Evolutionary conservation across 768 basidiomycete species (phyloP).

Genomic region (Collybia mongolica): DNA sequence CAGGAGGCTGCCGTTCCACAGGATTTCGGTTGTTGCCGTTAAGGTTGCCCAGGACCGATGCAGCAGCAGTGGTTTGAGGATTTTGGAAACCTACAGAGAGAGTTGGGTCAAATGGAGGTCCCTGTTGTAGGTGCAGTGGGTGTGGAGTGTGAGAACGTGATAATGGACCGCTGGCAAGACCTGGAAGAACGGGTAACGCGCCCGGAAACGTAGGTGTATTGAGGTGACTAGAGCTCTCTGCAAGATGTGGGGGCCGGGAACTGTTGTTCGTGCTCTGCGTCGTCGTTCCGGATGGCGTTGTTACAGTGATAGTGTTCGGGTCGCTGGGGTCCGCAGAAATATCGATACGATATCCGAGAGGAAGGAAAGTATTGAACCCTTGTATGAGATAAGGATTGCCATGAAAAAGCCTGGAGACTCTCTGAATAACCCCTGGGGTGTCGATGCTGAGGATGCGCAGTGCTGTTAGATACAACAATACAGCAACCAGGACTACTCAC

Average conservation of each 20-base stretch:
- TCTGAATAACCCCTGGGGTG: conserved; percentile 95
- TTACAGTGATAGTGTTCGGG: conserved; percentile 76
- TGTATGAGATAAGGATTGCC: conserved; percentile 89
- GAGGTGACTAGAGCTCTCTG: conserved; percentile 27
- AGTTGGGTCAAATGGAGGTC: conserved; percentile 34
- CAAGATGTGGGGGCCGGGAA: conserved; percentile 21
- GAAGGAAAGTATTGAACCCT: conserved; percentile 97
- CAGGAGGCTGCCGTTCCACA: conserved; percentile 50
- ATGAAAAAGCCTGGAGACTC: conserved; percentile 90
- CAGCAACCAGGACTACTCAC: conserved; percentile 46
- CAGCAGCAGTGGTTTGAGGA: conserved; percentile 56
- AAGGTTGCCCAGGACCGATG: conserved; percentile 63
- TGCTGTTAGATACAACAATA: conserved; percentile 13
- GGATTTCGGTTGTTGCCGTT: conserved; percentile 48
- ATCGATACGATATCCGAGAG: conserved; percentile 92
- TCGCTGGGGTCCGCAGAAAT: conserved; percentile 69
- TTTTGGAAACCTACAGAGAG: conserved; percentile 47
- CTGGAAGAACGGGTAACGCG: conserved; percentile 24
- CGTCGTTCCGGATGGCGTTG: conserved; percentile 72
- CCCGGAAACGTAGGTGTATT: conserved; percentile 31
- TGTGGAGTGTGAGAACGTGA: conserved; percentile 60
- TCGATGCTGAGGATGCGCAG: conserved; percentile 67
- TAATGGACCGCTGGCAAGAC: conserved; percentile 34
- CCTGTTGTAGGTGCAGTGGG: conserved; percentile 35
- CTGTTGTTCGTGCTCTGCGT: conserved; percentile 57